A percentile compares a stretch with the other conserved stretches of the same genome.
These are phyloP conservation scores for Vicia sativa DNA, from an alignment of 306 rosid species.

Conservation along the genomic window DNA sequence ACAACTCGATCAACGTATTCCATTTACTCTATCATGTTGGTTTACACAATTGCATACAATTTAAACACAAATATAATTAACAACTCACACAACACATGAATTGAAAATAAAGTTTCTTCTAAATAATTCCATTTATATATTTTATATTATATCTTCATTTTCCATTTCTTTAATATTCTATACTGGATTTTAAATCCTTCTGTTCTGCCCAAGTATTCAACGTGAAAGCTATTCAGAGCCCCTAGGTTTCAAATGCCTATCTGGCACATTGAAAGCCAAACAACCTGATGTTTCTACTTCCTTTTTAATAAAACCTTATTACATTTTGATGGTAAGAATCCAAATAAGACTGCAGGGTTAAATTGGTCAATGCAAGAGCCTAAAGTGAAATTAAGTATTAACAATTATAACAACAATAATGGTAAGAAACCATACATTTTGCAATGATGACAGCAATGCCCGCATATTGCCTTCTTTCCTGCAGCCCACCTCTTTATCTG, in stretches of 20 bases:
- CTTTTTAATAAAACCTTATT: conserved; percentile 5
- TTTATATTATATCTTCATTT: conserved; percentile 1
- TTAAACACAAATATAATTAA: conserved; percentile 3
- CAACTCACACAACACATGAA: neutral
- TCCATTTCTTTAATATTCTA: conserved; percentile 3
- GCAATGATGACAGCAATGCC: conserved; percentile 80
- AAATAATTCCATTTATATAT: conserved; percentile 6
- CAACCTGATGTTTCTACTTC: conserved; percentile 22
- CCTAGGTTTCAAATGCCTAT: conserved; percentile 1
- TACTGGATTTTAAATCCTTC: conserved; percentile 9
- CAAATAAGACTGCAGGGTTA: conserved; percentile 17
- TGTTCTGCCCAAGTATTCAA: conserved; percentile 9
- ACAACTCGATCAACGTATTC: conserved; percentile 12
- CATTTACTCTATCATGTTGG: conserved; percentile 3
- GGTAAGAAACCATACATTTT: conserved; percentile 51
- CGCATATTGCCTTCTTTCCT: conserved; percentile 92
- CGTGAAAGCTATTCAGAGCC: conserved; percentile 6
- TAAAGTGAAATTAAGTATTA: conserved; percentile 19
- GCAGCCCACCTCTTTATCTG: conserved; percentile 85
- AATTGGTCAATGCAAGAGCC: conserved; percentile 27
- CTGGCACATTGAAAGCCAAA: conserved; percentile 13
- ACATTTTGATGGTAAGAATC: conserved; percentile 18
- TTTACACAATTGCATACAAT: conserved; percentile 32
- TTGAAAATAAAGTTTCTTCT: conserved; percentile 16
- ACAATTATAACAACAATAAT: conserved; percentile 15